These are phyloP conservation scores for Eutrema yunnanense DNA, from an alignment of 345 rosid genomes.

Conservation along the genomic window DNA sequence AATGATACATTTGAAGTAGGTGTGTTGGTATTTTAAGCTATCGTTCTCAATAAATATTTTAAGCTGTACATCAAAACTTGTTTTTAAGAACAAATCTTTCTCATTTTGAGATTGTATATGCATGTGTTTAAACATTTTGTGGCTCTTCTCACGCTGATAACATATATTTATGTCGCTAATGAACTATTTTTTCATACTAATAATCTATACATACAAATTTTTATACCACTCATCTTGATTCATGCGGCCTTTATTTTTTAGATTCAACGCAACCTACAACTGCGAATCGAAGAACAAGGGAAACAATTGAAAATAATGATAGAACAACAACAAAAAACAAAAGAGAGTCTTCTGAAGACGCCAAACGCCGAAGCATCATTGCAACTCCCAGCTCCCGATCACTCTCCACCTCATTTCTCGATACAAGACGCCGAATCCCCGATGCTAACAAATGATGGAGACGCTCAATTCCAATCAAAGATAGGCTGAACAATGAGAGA, in stretches of 20 bases:
- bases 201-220: neutral
- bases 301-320: constrained; percentile 71
- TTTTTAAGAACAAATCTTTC: neutral
- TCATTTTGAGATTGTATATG: neutral
- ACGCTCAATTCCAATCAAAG: constrained; percentile 47
- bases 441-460: constrained; percentile 39
- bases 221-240: neutral
- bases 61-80: neutral
- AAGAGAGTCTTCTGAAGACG: constrained; percentile 29
- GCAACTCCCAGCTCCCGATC: constrained; percentile 13
- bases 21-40: neutral
- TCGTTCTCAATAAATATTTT: neutral
- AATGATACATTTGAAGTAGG: neutral
- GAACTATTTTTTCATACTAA: neutral
- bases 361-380: constrained; percentile 24
- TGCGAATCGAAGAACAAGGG: constrained; percentile 86
- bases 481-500: constrained; percentile 35
- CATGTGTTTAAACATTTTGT: neutral
- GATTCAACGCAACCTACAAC: constrained; percentile 78
- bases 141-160: neutral
- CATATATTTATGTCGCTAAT: neutral
- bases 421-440: constrained; percentile 41
- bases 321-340: constrained; percentile 65
- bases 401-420: constrained; percentile 10
- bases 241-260: constrained; percentile 7